phyloP scores from a whole-genome alignment of 257 asterid species.

The Solanum appendiculatum region DNA sequence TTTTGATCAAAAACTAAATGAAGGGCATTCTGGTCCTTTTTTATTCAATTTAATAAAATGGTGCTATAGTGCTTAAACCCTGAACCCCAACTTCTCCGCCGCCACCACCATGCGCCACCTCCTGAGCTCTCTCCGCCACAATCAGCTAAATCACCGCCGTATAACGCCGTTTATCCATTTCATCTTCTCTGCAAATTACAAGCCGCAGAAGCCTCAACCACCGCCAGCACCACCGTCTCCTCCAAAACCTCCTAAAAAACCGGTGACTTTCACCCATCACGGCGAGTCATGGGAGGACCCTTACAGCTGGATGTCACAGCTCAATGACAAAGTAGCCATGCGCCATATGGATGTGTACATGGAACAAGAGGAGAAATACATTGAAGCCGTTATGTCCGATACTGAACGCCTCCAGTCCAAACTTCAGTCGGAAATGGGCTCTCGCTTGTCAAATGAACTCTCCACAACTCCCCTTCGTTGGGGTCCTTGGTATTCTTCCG shows the following conservation, averaged over 20 bases:
- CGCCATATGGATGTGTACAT: conserved; percentile 93
- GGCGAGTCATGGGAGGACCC: conserved; percentile 86
- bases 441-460: conserved; percentile 65
- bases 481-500: conserved; percentile 75
- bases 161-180: background rate
- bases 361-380: conserved; percentile 99
- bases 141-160: conserved; percentile 7
- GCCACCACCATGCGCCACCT: conserved; percentile 64
- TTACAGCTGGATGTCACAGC: conserved; percentile 89
- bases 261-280: conserved; percentile 53
- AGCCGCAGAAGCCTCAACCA: conserved; percentile 58
- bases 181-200: conserved; percentile 47
- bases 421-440: conserved; percentile 83
- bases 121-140: conserved; percentile 36
- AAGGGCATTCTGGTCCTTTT: background rate
- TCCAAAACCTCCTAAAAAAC: conserved; percentile 83
- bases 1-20: background rate
- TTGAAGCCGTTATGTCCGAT: conserved; percentile 79
- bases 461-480: conserved; percentile 82
- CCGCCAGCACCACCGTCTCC: conserved; percentile 68
- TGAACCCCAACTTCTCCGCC: background rate
- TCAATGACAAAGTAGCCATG: conserved; percentile 81
- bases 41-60: background rate
- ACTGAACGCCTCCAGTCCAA: conserved; percentile 70
- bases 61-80: background rate